Evolutionary conservation across 495 filamentous ascomycete species (phyloP).

Genomic region (Penicillium salamii): DNA sequence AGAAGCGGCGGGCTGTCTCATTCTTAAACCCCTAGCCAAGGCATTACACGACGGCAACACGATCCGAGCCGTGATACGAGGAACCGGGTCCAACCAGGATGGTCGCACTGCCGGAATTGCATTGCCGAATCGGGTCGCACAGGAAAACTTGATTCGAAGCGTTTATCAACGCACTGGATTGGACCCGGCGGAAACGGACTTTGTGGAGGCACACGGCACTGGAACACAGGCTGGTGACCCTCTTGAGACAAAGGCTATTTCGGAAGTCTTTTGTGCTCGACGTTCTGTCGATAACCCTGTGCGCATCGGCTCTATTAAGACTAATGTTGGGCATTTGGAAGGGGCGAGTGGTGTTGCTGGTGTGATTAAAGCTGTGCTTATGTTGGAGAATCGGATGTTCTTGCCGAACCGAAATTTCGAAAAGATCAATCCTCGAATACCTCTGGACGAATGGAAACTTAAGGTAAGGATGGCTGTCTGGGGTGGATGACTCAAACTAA

Average conservation of each 20-base stretch:
- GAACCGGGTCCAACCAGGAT: conserved; percentile 40
- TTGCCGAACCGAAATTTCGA: conserved; percentile 28
- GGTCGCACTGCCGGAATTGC: conserved; percentile 33
- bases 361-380: conserved; percentile 33
- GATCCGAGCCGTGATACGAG: conserved; percentile 44
- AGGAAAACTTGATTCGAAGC: conserved; percentile 53
- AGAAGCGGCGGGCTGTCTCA: conserved; percentile 30
- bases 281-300: conserved; percentile 6
- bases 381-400: conserved; percentile 30
- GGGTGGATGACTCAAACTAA: neutral
- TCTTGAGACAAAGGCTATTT: conserved; percentile 55
- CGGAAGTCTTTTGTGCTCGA: conserved; percentile 13
- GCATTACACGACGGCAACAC: conserved; percentile 35
- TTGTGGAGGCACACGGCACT: conserved; percentile 44
- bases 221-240: conserved; percentile 62
- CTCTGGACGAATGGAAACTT: conserved; percentile 27
- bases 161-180: conserved; percentile 49
- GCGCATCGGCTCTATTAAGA: conserved; percentile 33
- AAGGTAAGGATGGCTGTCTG: conserved; percentile 10
- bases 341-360: conserved; percentile 31
- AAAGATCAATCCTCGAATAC: conserved; percentile 25
- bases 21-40: conserved; percentile 37
- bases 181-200: conserved; percentile 16
- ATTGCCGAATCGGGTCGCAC: conserved; percentile 53
- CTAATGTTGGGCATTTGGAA: conserved; percentile 41